Evolutionary conservation across 495 filamentous ascomycete species (phyloP).

Genomic region (Lophiostoma macrostomum): DNA sequence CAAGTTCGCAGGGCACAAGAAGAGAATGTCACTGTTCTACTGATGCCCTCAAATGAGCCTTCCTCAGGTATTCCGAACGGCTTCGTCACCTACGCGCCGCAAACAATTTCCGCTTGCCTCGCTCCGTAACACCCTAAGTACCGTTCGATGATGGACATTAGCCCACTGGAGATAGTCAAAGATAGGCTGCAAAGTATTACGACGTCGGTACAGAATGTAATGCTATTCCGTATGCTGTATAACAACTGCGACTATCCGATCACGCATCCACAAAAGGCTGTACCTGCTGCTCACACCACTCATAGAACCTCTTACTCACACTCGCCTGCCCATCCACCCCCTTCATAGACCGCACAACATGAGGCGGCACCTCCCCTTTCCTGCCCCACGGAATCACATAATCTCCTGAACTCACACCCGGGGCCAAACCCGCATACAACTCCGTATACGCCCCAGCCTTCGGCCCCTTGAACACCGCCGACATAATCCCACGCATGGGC

Average conservation of each 20-base stretch:
- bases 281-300: slow-evolving; percentile 40
- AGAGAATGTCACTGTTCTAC: too few relatives aligned
- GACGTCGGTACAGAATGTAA: too few relatives aligned
- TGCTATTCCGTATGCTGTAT: background rate
- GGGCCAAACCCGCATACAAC: slow-evolving; percentile 45
- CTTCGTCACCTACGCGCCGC: too few relatives aligned
- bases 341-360: slow-evolving; percentile 42
- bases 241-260: background rate
- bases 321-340: slow-evolving; percentile 37
- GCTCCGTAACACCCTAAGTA: too few relatives aligned
- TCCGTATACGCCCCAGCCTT: slow-evolving; percentile 48
- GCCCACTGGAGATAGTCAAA: too few relatives aligned
- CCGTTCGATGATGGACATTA: too few relatives aligned
- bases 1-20: too few relatives aligned
- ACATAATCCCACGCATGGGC: slow-evolving; percentile 28
- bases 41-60: too few relatives aligned
- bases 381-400: slow-evolving; percentile 48
- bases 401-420: slow-evolving; percentile 40
- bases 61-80: too few relatives aligned
- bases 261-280: slow-evolving; percentile 9
- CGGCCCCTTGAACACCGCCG: slow-evolving; percentile 36
- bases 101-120: too few relatives aligned
- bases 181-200: too few relatives aligned
- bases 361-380: slow-evolving; percentile 16
- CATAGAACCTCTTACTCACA: slow-evolving; percentile 35